phyloP scores from a whole-genome alignment of 164 flowering plant species.

The Nymphaea thermarum region DNA sequence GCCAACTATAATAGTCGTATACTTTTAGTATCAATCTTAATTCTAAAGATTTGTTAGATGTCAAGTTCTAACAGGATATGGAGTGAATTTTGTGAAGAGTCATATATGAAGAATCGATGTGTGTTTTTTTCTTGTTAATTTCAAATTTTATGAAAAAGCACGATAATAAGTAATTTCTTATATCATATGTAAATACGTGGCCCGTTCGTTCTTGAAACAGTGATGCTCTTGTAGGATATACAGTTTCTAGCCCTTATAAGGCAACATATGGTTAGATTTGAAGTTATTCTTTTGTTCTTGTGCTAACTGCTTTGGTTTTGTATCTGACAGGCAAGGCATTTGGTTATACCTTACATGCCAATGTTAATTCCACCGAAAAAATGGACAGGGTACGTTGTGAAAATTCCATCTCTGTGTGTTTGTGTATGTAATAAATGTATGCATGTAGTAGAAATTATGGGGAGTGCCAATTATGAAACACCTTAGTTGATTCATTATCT shows the following conservation, averaged over 20 bases:
- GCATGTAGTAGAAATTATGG: background rate
- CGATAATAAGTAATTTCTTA: no score
- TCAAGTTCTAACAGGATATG: background rate
- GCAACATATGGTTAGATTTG: no score
- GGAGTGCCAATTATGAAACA: background rate
- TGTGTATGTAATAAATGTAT: no score
- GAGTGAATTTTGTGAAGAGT: background rate
- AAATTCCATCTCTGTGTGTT: background rate
- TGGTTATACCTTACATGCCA: constrained; percentile 77
- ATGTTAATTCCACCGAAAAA: constrained; percentile 87
- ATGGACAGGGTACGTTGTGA: constrained; percentile 78
- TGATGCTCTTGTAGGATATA: no score
- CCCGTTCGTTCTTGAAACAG: no score
- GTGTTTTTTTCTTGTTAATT: no score
- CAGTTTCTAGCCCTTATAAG: no score
- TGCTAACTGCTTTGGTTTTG: background rate
- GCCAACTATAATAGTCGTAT: background rate
- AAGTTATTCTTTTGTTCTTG: background rate
- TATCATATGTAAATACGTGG: no score
- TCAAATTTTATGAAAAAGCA: no score
- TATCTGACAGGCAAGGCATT: constrained; percentile 67
- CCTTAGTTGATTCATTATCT: no score
- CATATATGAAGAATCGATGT: no score
- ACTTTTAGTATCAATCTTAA: background rate
- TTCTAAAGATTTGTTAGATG: background rate